These are phyloP conservation scores for Posidonia oceanica DNA, from an alignment of 116 monocot genomes.

Conservation along the genomic window DNA sequence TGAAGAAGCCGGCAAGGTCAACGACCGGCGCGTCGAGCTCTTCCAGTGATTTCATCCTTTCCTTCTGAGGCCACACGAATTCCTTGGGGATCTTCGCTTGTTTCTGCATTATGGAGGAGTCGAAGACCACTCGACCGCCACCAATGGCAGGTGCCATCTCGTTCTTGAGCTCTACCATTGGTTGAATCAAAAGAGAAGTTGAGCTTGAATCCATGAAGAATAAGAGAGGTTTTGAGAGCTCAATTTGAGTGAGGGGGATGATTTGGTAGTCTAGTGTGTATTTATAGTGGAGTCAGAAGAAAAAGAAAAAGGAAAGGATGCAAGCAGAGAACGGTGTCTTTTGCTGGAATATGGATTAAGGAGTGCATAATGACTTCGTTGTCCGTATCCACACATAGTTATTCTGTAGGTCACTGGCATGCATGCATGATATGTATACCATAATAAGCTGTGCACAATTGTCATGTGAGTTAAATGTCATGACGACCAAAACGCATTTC, in stretches of 20 bases:
- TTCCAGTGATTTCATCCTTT: constrained; percentile 1
- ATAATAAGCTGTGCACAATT: too few species aligned
- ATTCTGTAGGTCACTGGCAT: too few species aligned
- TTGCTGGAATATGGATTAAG: too few species aligned
- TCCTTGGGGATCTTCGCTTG: constrained; percentile 47
- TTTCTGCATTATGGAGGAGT: constrained; percentile 24
- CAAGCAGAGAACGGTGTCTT: too few species aligned
- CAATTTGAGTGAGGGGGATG: not conserved
- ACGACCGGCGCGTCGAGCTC: constrained; percentile 52
- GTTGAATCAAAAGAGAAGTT: constrained; percentile 15
- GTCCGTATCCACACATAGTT: too few species aligned
- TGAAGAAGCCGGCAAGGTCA: constrained; percentile 36
- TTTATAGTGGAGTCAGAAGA: not conserved
- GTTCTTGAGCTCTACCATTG: constrained; percentile 5
- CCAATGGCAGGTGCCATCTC: not conserved
- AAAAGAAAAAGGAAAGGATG: not conserved
- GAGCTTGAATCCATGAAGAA: constrained; percentile 20
- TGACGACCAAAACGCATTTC: too few species aligned
- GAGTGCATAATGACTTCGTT: too few species aligned
- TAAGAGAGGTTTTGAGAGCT: too few species aligned
- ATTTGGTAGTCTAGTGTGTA: not conserved
- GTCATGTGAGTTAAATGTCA: too few species aligned
- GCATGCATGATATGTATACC: too few species aligned
- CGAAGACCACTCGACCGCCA: constrained; percentile 17
- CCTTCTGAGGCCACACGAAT: constrained; percentile 61